A percentile compares a stretch with the other conserved stretches of the same genome.
These are phyloP conservation scores for Metschnikowia cerradonensis DNA, from an alignment of 805 yeast species.

Conservation along the genomic window DNA sequence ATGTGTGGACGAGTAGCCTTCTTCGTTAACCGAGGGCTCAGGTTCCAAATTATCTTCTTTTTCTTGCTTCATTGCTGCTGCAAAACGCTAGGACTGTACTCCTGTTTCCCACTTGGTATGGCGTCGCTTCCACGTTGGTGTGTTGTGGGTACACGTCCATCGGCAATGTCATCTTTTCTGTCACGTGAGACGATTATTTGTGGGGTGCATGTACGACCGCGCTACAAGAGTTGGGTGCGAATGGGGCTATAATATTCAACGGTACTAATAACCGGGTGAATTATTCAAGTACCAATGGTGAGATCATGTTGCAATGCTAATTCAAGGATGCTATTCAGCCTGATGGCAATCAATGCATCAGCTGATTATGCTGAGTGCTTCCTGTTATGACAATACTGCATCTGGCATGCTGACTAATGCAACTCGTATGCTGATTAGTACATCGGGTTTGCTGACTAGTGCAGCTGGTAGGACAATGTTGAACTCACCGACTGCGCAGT, in stretches of 20 bases:
- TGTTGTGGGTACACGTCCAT: neutral
- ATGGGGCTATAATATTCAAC: neutral
- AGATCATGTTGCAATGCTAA: no score
- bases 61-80: neutral
- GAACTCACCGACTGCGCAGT: neutral
- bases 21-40: neutral
- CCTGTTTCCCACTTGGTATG: neutral
- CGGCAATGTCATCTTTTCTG: slow-evolving; percentile 1
- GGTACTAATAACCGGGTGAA: no score
- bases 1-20: neutral
- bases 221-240: neutral
- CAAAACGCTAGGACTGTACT: neutral
- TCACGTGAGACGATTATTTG: slow-evolving; percentile 1
- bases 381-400: no score
- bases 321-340: no score
- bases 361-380: no score
- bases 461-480: neutral
- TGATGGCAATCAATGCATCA: no score
- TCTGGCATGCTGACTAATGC: no score
- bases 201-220: neutral
- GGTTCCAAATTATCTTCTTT: neutral
- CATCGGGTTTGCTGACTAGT: no score
- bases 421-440: no score
- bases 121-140: neutral
- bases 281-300: no score